A percentile compares a stretch with the other conserved stretches of the same genome.
phyloP scores from a whole-genome alignment of 2,329 filamentous ascomycete genomes.

The Aspergillus unguis region DNA sequence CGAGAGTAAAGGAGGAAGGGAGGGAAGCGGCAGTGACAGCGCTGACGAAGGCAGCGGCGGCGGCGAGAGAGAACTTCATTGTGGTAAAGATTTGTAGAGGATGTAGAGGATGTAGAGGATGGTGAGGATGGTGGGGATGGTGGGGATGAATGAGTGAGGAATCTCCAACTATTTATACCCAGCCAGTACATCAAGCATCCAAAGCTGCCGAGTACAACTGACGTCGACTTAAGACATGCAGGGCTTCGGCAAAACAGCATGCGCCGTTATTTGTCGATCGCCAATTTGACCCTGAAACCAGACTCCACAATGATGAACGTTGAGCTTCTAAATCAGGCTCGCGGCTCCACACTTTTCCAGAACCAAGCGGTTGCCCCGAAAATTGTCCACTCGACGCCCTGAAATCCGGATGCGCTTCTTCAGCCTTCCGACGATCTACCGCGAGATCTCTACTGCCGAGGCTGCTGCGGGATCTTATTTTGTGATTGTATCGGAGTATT shows the following conservation, averaged over 20 bases:
- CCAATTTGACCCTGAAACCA: background rate
- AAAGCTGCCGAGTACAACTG: background rate
- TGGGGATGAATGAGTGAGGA: background rate
- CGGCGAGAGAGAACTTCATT: conserved; percentile 29
- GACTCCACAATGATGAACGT: too few species aligned
- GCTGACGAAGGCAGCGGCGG: conserved; percentile 21
- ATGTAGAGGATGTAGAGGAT: background rate
- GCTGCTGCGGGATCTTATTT: too few species aligned
- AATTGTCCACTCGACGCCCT: too few species aligned
- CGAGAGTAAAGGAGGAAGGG: conserved; percentile 26
- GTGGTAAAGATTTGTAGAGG: conserved; percentile 5
- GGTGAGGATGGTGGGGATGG: background rate
- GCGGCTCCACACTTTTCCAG: too few species aligned
- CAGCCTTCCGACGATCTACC: too few species aligned
- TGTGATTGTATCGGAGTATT: too few species aligned
- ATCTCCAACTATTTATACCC: background rate
- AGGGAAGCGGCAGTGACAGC: conserved; percentile 22
- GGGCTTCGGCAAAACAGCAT: background rate
- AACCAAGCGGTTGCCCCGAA: too few species aligned
- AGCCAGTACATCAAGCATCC: background rate
- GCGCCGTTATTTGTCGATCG: background rate
- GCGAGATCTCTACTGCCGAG: too few species aligned
- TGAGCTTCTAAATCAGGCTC: too few species aligned
- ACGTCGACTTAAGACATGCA: conserved; percentile 10
- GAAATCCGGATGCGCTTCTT: too few species aligned